Base-by-base conservation (phyloP, 2,329 filamentous ascomycete species). In the Didymella pomorum region DNA sequence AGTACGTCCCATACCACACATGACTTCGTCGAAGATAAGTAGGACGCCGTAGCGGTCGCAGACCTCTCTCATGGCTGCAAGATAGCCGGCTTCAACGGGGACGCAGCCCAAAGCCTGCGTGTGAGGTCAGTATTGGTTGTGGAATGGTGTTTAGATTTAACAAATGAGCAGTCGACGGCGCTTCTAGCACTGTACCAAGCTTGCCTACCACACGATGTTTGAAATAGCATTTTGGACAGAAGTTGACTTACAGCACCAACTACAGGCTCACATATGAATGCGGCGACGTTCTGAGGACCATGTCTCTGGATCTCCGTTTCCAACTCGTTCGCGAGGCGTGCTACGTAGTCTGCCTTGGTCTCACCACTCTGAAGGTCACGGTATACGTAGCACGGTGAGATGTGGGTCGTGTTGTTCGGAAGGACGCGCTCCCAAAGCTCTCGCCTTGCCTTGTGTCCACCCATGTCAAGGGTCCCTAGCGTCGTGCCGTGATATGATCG, bases 21-120 rank as follows among this genome's bases (percentile, higher is more conserved):
- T 91, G 43, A 92, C 83, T 71, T 94, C 91, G 68, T 95, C 92
- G 0, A 94, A 77, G 44, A 94, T 88, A n/a, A 95, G 80, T 0
- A 95, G 82, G 0, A 88, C 86, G 0, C 89, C 90, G 68, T 94
- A 82, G 60, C 85, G 86, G 51, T 89, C 83, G 71, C 91, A 95
- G 1, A 95, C 79, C 2, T 79, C 78, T 67, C 84, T 84, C 75
- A 94, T 86, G 0, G 88, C 89, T 49, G 80, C 77, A 48, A 93
- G 86, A 64, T 95, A 95, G 0, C 89, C 90, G 0, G 80, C 78
- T 0, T 88, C 82, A 0, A 88, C 80, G 0, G 87, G 83, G 0
- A 91, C 86, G 66, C 88, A 92, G 0, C 89, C 91, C 0, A 92
- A 79, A 1, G 89, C 82, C 84, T 86, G 58, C 33, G 28, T 3